Percentiles rank a stretch among this genome's conserved stretches.
Conservation (phyloP, 2,329 filamentous ascomycete genomes). For the Clarireedia paspali region DNA sequence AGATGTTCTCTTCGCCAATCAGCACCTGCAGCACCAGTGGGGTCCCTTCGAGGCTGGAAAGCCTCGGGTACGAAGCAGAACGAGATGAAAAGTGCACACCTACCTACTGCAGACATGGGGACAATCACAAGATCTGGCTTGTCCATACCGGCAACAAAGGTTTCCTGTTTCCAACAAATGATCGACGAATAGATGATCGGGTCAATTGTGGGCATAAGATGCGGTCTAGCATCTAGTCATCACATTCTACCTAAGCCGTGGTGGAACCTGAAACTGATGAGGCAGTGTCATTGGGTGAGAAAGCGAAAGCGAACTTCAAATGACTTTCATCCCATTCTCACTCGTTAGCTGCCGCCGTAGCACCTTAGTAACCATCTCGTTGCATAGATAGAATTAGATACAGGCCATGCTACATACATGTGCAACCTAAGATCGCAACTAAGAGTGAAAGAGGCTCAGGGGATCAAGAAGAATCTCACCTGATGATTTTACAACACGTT, state of each 20-base stretch:
- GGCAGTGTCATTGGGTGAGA: not conserved
- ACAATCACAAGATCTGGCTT: too few relatives aligned
- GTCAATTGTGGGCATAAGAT: not conserved
- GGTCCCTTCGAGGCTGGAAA: not conserved
- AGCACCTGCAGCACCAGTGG: not conserved
- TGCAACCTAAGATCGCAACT: too few relatives aligned
- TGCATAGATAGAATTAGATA: not conserved
- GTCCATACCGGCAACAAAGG: not conserved
- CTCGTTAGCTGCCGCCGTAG: too few relatives aligned
- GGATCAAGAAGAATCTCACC: conserved; percentile 6
- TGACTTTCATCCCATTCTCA: too few relatives aligned
- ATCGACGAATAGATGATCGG: not conserved
- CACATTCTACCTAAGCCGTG: not conserved
- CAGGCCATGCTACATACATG: too few relatives aligned
- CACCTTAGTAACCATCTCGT: not conserved
- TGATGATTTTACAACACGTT: conserved; percentile 3
- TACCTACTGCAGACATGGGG: too few relatives aligned
- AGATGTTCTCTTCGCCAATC: conserved; percentile 2
- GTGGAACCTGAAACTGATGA: not conserved
- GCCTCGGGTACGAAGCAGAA: not conserved
- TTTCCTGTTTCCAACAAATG: not conserved
- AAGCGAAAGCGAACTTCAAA: not conserved
- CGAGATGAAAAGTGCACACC: not conserved
- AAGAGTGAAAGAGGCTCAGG: conserved; percentile 3
- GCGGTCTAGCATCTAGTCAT: not conserved